Evolutionary conservation across 176 grass and related monocot species (phyloP), one percentile per base, ranked within the genome.

Genomic region (Thalia dealbata): DNA sequence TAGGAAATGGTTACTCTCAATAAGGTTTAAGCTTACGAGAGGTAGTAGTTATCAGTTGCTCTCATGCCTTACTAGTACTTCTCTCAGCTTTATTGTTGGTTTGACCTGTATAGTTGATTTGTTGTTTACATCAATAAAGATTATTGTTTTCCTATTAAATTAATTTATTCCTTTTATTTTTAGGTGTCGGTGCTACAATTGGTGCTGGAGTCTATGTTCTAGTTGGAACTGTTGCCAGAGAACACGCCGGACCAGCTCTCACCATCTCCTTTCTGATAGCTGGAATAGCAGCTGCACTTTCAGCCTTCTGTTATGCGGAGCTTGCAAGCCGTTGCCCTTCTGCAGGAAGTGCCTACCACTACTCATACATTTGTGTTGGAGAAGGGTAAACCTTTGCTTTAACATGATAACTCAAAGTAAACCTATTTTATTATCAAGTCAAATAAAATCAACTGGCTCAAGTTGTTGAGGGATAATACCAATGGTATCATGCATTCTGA

Each of bases 101-200:
- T 68, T 68, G 38, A 68, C 18, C 35, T 23, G 65, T 68, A 68
- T 7, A 13, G 10, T 75, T 61, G 14, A 3, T 61, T 80, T 23
- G 50, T 15, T 73, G 1, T 7, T 6, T 45, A 16, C 54, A n/a
- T 67, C 77, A 26, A 66, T 4, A 26, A 58, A 3, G 5, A 41
- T 43, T 58, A 9, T 9, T 60, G 11, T 8, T 62, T 44, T 43
- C 70, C 0, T 65, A 69, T 14, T 14, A 62, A 6, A 60, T 46
- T 72, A 72, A 27, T 15, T 7, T 64, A 71, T 58, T 6, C 73
- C 29, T 69, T 80, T 19, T 50, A 32, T 21, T 73, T 41, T 78
- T 87, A 97, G 93, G 93, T 8, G 93, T 97, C 14, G 93, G 93
- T 22, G 85, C 93, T 0, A 97, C 89, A 21, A 88, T 92, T 60